These are phyloP conservation scores for Aspergillus puulaauensis DNA, from an alignment of 2,329 filamentous ascomycete species.

Conservation along the genomic window DNA sequence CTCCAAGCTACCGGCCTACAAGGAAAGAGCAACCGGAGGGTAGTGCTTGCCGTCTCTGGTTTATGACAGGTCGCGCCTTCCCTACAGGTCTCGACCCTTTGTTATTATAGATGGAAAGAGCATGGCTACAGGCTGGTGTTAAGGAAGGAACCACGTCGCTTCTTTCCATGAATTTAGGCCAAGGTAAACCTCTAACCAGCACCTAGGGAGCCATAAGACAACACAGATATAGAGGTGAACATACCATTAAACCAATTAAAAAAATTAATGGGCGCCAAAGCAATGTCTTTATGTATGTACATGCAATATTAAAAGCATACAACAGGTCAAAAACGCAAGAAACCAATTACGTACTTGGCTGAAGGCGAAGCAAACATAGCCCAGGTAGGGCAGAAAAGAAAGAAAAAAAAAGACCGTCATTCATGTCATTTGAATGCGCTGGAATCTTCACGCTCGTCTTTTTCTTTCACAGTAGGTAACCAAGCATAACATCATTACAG, in stretches of 20 bases:
- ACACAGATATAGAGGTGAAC: neutral
- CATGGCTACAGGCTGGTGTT: too few relatives aligned
- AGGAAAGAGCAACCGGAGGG: too few relatives aligned
- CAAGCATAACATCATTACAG: conserved; percentile 11
- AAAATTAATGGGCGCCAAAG: neutral
- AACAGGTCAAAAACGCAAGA: neutral
- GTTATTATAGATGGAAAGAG: too few relatives aligned
- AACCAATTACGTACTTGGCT: neutral
- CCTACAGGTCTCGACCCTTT: too few relatives aligned
- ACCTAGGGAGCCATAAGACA: neutral
- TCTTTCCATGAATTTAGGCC: neutral
- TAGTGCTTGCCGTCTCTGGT: too few relatives aligned
- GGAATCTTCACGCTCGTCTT: neutral
- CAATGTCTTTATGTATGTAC: conserved; percentile 6
- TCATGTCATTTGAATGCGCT: neutral
- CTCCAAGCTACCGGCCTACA: too few relatives aligned
- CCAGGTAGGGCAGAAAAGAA: neutral
- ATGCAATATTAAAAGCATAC: neutral
- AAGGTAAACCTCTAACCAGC: neutral
- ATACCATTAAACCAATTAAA: neutral
- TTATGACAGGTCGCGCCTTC: too few relatives aligned
- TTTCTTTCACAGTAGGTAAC: neutral
- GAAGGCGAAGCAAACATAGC: neutral
- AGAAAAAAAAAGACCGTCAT: neutral
- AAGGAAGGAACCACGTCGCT: neutral